Evolutionary conservation across 495 filamentous ascomycete species (phyloP).

Genomic region (Penicillium robsamsonii): DNA sequence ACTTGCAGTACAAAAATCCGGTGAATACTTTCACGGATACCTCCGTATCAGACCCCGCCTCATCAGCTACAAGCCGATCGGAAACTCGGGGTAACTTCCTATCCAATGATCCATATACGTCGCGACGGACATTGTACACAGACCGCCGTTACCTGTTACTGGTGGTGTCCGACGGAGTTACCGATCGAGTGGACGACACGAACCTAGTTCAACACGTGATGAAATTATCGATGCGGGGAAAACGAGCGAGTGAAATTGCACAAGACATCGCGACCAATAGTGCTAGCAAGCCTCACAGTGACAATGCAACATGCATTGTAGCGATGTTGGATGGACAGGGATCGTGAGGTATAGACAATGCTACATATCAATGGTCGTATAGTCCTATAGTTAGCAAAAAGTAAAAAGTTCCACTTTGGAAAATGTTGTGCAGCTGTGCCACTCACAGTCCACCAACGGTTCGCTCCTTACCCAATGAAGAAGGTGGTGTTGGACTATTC

Average conservation of each 20-base stretch:
- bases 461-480: conserved; percentile 23
- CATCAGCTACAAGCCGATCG: conserved; percentile 20
- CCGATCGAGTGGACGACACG: conserved; percentile 29
- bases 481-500: conserved; percentile 24
- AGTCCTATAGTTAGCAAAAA: not conserved
- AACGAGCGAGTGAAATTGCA: conserved; percentile 33
- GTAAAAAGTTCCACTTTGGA: conserved; percentile 5
- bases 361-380: not conserved
- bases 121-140: conserved; percentile 20
- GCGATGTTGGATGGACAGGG: conserved; percentile 32
- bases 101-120: conserved; percentile 37
- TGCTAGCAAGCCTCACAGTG: conserved; percentile 22
- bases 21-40: conserved; percentile 29
- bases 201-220: conserved; percentile 36
- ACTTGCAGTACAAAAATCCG: conserved; percentile 45
- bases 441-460: conserved; percentile 8
- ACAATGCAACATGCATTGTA: conserved; percentile 38
- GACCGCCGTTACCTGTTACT: conserved; percentile 34
- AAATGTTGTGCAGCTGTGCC: conserved; percentile 24
- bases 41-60: conserved; percentile 13
- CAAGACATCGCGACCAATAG: conserved; percentile 23
- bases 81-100: conserved; percentile 30
- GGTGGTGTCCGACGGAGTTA: conserved; percentile 36
- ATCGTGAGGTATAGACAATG: conserved; percentile 13
- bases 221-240: conserved; percentile 33